Evolutionary conservation across 345 rosid species (phyloP), one percentile per base, ranked within the genome.

Genomic region (Orychophragmus violaceus): DNA sequence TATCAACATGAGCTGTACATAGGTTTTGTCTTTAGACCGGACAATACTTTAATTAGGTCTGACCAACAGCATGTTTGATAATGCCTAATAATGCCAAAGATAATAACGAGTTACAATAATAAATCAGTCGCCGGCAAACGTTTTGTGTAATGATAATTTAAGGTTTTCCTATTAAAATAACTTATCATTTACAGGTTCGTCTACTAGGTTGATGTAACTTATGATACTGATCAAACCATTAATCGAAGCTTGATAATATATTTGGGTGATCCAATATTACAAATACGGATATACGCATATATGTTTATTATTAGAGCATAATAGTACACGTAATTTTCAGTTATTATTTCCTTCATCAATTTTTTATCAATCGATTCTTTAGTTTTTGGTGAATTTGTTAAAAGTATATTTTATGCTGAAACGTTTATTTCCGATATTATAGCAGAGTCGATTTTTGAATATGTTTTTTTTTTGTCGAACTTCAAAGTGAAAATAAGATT

Each of bases 11-110:
- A 25, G 72, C 62, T 59, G 72, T 66, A 51, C 32, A 73, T 51
- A 46, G 18, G 60, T 42, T 73, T 72, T 30, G 56, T 65, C 13
- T 32, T 49, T 50, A 35, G 49, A 59, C 24, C 32, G 57, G 68
- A 74, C 73, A 66, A 60, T 52, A 67, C 59, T 67, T n/a, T n/a
- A n/a, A n/a, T n/a, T 33, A 61, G 72, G 73, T 53, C 60, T 74
- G 72, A 73, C 77, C 4, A 59, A 5, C 7, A 30, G 9, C 61
- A 65, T n/a, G n/a, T 41, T n/a, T n/a, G n/a, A n/a, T n/a, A n/a
- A n/a, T n/a, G n/a, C n/a, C n/a, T 65, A 59, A 66, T 58, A 51
- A 65, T 59, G 56, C 11, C 48, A 17, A 56, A 51, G 33, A 65
- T 72, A 48, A 57, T 45, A 45, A 70, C 18, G 24, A 44, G 25